Evolutionary conservation across 495 filamentous ascomycete genomes (phyloP).

Genomic region (Mytilinidion resinicola): DNA sequence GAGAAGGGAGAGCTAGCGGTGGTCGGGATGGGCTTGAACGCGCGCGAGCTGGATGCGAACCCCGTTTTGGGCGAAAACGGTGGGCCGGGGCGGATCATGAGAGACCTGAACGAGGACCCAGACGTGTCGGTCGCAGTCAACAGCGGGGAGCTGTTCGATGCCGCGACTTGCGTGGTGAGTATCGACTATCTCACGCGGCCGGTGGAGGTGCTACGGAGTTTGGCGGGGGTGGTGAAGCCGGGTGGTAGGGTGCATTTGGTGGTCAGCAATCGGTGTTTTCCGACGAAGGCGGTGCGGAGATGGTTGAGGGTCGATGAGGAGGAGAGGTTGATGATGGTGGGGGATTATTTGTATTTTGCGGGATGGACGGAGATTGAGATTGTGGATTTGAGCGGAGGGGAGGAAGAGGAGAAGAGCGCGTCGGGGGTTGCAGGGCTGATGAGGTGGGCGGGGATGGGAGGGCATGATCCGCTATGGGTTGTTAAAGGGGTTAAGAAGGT

Average conservation of each 20-base stretch:
- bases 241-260: slow-evolving; percentile 41
- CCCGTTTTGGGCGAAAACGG: slow-evolving; percentile 23
- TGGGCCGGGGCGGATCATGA: slow-evolving; percentile 14
- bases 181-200: slow-evolving; percentile 43
- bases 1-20: slow-evolving; percentile 48
- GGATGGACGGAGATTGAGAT: slow-evolving; percentile 45
- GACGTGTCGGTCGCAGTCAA: slow-evolving; percentile 14
- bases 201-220: slow-evolving; percentile 33
- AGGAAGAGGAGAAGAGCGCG: slow-evolving; percentile 10
- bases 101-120: slow-evolving; percentile 37
- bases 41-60: slow-evolving; percentile 37
- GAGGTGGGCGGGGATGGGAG: slow-evolving; percentile 23
- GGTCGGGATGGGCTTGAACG: slow-evolving; percentile 42
- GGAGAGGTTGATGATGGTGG: slow-evolving; percentile 40
- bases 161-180: slow-evolving; percentile 40
- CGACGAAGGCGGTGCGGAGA: slow-evolving; percentile 33
- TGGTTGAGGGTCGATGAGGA: slow-evolving; percentile 26
- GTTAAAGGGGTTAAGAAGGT: slow-evolving; percentile 11
- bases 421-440: slow-evolving; percentile 16
- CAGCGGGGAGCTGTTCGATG: slow-evolving; percentile 26
- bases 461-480: slow-evolving; percentile 34
- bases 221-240: slow-evolving; percentile 25
- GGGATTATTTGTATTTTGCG: slow-evolving; percentile 41
- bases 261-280: slow-evolving; percentile 46
- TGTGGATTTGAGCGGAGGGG: slow-evolving; percentile 39